Base-by-base conservation (phyloP, 768 basidiomycete species). In the Lyophyllum semitale region DNA sequence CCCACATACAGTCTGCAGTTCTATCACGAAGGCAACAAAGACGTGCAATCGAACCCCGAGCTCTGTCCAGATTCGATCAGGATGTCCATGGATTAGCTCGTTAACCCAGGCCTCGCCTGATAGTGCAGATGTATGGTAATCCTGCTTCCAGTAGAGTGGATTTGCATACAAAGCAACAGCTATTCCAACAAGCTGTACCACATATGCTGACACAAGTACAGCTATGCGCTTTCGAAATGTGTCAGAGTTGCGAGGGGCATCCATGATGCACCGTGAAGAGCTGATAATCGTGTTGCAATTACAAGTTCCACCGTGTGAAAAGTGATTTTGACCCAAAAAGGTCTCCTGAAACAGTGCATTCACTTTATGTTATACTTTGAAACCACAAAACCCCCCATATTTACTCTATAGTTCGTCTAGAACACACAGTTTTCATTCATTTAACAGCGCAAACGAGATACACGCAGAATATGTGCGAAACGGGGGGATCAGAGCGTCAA, bases 51-150 rank as follows among this genome's bases (percentile, higher is more conserved):
- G 44, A 18, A 69, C 48, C 4, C 68, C 67, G 35, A 68, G 61
- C 18, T 59, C 49, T 20, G 47, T 44, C 13, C 38, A 32, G 20
- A 69, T 66, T n/a, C 59, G 51, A 9, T 66, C 54, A 8, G 63
- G 63, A 54, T 69, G 67, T 2, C 67, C 63, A n/a, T 49, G 11
- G 17, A 65, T 55, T 1, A 69, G 55, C 41, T 68, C 63, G 13
- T 27, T 42, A 6, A 65, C 52, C 65, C 63, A 69, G 4, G 29
- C 55, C 26, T 61, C 30, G 25, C 68, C 63, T 2, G 57, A 59
- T 17, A 69, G 57, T 41, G 45, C 42, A 23, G 65, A 69, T 11
- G 61, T 68, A 27, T 67, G 65, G 41, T 69, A 65, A 2, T 30
- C 29, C 11, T 30, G 29, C 29, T 30, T 30, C 29, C 29, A 49